Conservation (phyloP, 1,139 yeast species). For the Kodamaea arcana region DNA sequence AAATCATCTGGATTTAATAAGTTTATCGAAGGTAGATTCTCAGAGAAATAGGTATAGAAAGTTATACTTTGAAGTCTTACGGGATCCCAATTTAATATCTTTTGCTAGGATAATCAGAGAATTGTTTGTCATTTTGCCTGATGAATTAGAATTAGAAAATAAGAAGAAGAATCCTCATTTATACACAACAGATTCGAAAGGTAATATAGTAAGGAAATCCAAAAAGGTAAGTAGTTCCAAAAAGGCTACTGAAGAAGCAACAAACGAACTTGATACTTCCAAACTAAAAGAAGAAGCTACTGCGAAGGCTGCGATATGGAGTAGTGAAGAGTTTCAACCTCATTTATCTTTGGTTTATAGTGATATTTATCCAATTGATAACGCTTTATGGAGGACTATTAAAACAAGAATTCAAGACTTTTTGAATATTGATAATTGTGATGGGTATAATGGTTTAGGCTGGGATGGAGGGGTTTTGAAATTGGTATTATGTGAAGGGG, state of each 20-base stretch:
- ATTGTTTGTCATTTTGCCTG: constrained; percentile 51
- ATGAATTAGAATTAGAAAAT: constrained; percentile 34
- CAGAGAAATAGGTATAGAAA: constrained; percentile 41
- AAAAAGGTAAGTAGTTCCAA: constrained; percentile 12
- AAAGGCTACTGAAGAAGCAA: constrained; percentile 2
- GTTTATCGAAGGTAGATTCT: constrained; percentile 34
- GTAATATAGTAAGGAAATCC: constrained; percentile 27
- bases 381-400: constrained; percentile 63
- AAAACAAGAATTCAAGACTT: constrained; percentile 68
- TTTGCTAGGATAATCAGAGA: constrained; percentile 71
- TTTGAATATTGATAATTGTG: constrained; percentile 49
- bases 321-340: constrained; percentile 56
- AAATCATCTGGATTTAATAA: constrained; percentile 34
- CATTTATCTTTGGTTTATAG: constrained; percentile 74
- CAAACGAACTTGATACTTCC: constrained; percentile 23
- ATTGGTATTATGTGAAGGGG: constrained; percentile 72
- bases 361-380: constrained; percentile 62
- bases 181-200: constrained; percentile 34
- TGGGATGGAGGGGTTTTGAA: constrained; percentile 72
- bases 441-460: constrained; percentile 35
- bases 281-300: constrained; percentile 27
- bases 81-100: constrained; percentile 56
- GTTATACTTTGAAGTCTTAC: constrained; percentile 54
- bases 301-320: constrained; percentile 51
- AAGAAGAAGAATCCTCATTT: constrained; percentile 37